Evolutionary conservation across 2,329 filamentous ascomycete genomes (phyloP).

Genomic region (Colletotrichum paranaense): DNA sequence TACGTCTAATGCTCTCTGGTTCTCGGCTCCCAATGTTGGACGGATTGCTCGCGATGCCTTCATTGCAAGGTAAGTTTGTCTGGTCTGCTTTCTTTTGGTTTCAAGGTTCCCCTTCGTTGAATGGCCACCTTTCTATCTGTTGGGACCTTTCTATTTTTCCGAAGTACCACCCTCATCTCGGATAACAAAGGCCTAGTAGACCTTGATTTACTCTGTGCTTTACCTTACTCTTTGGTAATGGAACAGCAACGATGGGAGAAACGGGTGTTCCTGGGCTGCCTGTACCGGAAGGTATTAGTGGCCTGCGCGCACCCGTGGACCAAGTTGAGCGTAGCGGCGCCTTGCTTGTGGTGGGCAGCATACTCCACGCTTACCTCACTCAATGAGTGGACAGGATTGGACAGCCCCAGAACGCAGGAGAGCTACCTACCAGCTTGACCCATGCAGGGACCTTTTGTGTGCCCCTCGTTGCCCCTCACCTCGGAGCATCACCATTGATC

Average conservation of each 20-base stretch:
- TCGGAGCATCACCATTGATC: constrained; percentile 28
- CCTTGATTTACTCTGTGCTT: neutral
- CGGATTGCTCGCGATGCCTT: constrained; percentile 9
- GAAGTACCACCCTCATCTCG: neutral
- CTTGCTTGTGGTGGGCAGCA: neutral
- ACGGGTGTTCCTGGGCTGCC: neutral
- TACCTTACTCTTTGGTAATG: neutral
- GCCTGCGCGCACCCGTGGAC: neutral
- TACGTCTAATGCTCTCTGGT: constrained; percentile 3
- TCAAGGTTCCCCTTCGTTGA: neutral
- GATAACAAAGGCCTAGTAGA: neutral
- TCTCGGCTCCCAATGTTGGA: neutral
- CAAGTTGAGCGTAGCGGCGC: neutral
- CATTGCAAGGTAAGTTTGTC: constrained; percentile 13
- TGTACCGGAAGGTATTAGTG: constrained; percentile 15
- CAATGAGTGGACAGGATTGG: neutral
- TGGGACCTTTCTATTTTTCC: neutral
- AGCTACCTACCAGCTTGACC: constrained; percentile 21
- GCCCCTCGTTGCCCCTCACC: constrained; percentile 36
- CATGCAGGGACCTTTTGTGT: constrained; percentile 37
- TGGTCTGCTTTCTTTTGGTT: neutral
- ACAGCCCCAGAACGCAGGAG: neutral
- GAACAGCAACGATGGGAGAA: neutral
- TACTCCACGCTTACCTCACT: constrained; percentile 10
- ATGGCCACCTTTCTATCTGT: neutral